phyloP scores from a whole-genome alignment of 2,329 filamentous ascomycete species.

The Exophiala dermatitidis region DNA sequence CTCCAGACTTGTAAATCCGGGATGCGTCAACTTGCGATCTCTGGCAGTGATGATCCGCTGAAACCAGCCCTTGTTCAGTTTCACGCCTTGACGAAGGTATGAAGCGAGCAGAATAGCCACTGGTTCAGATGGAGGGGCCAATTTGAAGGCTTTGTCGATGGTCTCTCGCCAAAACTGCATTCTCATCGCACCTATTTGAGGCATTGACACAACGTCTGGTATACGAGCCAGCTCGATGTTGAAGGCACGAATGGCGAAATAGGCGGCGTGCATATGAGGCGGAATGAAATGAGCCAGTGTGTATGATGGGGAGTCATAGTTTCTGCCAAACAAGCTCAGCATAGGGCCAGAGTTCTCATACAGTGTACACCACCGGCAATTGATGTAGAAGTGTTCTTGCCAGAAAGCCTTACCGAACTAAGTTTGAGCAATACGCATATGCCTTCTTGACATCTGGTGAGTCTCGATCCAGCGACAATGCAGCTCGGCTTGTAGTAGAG shows the following conservation, averaged over 20 bases:
- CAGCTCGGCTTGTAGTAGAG: slow-evolving; percentile 10
- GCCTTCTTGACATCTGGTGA: slow-evolving; percentile 49
- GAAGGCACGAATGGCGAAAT: slow-evolving; percentile 82
- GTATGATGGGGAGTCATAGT: slow-evolving; percentile 82
- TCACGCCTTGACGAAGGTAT: slow-evolving; percentile 51
- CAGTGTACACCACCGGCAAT: neutral
- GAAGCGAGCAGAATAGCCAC: slow-evolving; percentile 76
- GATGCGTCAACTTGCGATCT: slow-evolving; percentile 74
- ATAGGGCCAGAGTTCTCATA: neutral
- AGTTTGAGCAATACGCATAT: slow-evolving; percentile 51
- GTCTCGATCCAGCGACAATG: slow-evolving; percentile 24
- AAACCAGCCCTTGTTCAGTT: slow-evolving; percentile 64
- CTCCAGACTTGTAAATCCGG: slow-evolving; percentile 66
- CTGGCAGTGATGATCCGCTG: slow-evolving; percentile 71
- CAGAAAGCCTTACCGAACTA: slow-evolving; percentile 44
- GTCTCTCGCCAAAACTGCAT: slow-evolving; percentile 94
- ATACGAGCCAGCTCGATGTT: slow-evolving; percentile 89
- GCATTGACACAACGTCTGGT: slow-evolving; percentile 79
- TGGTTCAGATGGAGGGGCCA: slow-evolving; percentile 77
- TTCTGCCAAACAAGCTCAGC: slow-evolving; percentile 44
- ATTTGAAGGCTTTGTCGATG: slow-evolving; percentile 67
- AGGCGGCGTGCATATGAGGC: slow-evolving; percentile 65
- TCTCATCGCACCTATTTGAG: slow-evolving; percentile 79
- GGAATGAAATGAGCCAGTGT: slow-evolving; percentile 81
- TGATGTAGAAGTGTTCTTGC: neutral